These are phyloP conservation scores for Blastobotrys mokoenaii DNA, from an alignment of 805 yeast genomes.

Conservation along the genomic window DNA sequence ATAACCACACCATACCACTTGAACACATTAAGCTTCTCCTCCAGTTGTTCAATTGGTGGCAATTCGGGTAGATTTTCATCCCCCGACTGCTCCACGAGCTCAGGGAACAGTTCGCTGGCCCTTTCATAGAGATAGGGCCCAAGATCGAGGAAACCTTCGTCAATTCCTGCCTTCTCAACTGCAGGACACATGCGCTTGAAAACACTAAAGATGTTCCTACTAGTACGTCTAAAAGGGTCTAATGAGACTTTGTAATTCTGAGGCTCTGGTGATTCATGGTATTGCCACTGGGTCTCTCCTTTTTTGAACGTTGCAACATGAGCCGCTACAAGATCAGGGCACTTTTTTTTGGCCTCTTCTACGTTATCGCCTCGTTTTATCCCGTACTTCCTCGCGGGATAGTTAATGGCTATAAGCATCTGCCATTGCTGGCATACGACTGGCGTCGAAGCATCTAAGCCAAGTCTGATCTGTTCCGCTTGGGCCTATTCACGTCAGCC, in stretches of 20 bases:
- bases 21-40: not conserved
- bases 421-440: conserved; percentile 94
- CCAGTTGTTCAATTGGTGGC: conserved; percentile 22
- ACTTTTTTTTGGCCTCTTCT: conserved; percentile 59
- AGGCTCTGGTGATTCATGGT: conserved; percentile 46
- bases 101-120: conserved; percentile 41
- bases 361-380: conserved; percentile 69
- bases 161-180: conserved; percentile 92
- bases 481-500: conserved; percentile 42
- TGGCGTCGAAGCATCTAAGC: conserved; percentile 59
- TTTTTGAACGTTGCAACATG: conserved; percentile 92
- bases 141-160: conserved; percentile 82
- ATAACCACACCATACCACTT: conserved; percentile 20
- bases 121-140: conserved; percentile 51
- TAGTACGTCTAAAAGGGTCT: conserved; percentile 86
- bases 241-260: conserved; percentile 71
- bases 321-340: conserved; percentile 68
- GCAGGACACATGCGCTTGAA: conserved; percentile 53
- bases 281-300: conserved; percentile 80
- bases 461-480: conserved; percentile 73
- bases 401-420: conserved; percentile 72
- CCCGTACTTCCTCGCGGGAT: conserved; percentile 79
- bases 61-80: conserved; percentile 37
- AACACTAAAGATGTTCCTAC: conserved; percentile 65
- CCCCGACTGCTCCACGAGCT: conserved; percentile 22